A percentile compares a stretch with the other conserved stretches of the same genome.
Evolutionary conservation across 345 rosid species (phyloP).

Genomic region (Citrus sinensis): DVS_A1.0 CM039162.1:32773001-32773500

Average conservation of each 20-base stretch:
- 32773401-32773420: constrained; percentile 45
- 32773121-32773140: constrained; percentile 46
- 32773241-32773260: not conserved
- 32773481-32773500: constrained; percentile 7
- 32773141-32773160: constrained; percentile 60
- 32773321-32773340: constrained; percentile 37
- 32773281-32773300: not conserved
- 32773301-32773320: constrained; percentile 40
- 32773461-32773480: constrained; percentile 14
- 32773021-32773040: not conserved
- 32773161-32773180: constrained; percentile 54
- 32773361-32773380: constrained; percentile 42
- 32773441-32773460: constrained; percentile 41
- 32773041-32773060: constrained; percentile 39
- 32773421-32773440: constrained; percentile 41
- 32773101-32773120: constrained; percentile 53
- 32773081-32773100: constrained; percentile 62
- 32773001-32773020: not conserved
- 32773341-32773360: constrained; percentile 55
- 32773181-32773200: constrained; percentile 51
- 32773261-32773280: not conserved
- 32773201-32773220: constrained; percentile 45
- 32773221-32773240: constrained; percentile 5
- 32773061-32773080: constrained; percentile 48
- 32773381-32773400: constrained; percentile 53